These are phyloP conservation scores for Rhizopogon rudus DNA, from an alignment of 768 basidiomycete genomes.

Conservation along the genomic window DNA sequence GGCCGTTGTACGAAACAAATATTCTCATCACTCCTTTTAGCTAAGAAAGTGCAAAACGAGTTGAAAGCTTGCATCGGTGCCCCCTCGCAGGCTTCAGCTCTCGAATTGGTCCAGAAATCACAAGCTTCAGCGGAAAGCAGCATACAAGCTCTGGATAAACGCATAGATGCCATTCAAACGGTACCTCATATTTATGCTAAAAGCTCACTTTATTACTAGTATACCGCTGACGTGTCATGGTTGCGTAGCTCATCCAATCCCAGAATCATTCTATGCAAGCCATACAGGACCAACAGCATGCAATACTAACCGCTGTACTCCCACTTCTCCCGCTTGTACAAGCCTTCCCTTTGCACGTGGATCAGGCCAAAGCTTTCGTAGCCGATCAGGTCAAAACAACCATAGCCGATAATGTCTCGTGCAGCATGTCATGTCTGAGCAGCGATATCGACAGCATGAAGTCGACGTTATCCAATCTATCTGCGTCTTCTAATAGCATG, in stretches of 20 bases:
- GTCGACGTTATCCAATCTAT: not conserved
- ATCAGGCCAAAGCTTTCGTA: slow-evolving; percentile 16
- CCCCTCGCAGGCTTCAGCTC: slow-evolving; percentile 43
- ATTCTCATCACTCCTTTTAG: slow-evolving; percentile 29
- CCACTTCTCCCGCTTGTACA: slow-evolving; percentile 62
- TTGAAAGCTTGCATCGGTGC: slow-evolving; percentile 53
- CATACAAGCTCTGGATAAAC: slow-evolving; percentile 46
- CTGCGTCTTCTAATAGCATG: not conserved
- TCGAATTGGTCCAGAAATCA: slow-evolving; percentile 36
- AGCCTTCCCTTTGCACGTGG: slow-evolving; percentile 51
- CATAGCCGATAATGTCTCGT: slow-evolving; percentile 13
- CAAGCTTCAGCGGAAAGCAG: slow-evolving; percentile 33
- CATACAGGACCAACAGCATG: slow-evolving; percentile 47
- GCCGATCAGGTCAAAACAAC: slow-evolving; percentile 14
- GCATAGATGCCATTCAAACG: slow-evolving; percentile 50
- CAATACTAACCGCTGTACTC: slow-evolving; percentile 47
- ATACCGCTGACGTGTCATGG: slow-evolving; percentile 7
- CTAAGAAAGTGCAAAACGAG: slow-evolving; percentile 58
- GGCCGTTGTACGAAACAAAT: not conserved
- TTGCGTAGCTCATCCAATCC: slow-evolving; percentile 40
- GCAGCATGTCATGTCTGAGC: slow-evolving; percentile 14
- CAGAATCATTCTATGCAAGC: slow-evolving; percentile 51
- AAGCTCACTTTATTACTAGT: slow-evolving; percentile 16
- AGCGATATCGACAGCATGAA: slow-evolving; percentile 9
- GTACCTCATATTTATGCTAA: slow-evolving; percentile 25